Base-by-base conservation (phyloP, 768 basidiomycete genomes). In the Suillus decipiens region DNA sequence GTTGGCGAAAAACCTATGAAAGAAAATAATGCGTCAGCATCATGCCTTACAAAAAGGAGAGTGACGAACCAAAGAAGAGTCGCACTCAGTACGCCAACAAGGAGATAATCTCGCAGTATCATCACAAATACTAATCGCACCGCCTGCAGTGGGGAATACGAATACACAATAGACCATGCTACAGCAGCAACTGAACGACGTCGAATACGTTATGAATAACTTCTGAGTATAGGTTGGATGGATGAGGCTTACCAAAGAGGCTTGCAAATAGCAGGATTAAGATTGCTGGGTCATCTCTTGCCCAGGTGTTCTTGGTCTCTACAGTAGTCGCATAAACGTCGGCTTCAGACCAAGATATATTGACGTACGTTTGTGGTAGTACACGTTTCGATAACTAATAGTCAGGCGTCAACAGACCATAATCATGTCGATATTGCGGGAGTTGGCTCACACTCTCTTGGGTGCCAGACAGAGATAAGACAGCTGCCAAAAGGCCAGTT, bases 261-360 rank as follows among this genome's bases (percentile, higher is more conserved):
- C 89, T 94, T 50, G 84, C 89, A 56, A 85, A 84, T 50, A 98
- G 88, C 56, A 99, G 84, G 34, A 98, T 83, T 33, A 98, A 83
- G 66, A 97, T 95, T 33, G 96, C 96, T 24, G 96, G 96, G 72
- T 99, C 96, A 75, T 99, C 96, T 74, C 96, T 82, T 22, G 96
- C 95, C 96, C 96, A 98, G 17, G 92, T 94, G 74, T 99, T 97
- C 82, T 97, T 98, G 22, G 96, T 98, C 81, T 98, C 95, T 92
- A 77, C 66, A 45, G 48, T 54, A 42, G 67, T 43, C 41, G 51
- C n/a, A 37, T 64, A 19, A 37, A 4, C 10, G 15, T 31, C 3
- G 10, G 24, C 2, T n/a, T 43, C 3, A 0, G 19, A 11, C 11
- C 50, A 48, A 45, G 56, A 6, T 58, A 0, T 36, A 48, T 34